Evolutionary conservation across 75 land plant genomes (phyloP).

Genomic region (Sequoiadendron giganteum): DNA sequence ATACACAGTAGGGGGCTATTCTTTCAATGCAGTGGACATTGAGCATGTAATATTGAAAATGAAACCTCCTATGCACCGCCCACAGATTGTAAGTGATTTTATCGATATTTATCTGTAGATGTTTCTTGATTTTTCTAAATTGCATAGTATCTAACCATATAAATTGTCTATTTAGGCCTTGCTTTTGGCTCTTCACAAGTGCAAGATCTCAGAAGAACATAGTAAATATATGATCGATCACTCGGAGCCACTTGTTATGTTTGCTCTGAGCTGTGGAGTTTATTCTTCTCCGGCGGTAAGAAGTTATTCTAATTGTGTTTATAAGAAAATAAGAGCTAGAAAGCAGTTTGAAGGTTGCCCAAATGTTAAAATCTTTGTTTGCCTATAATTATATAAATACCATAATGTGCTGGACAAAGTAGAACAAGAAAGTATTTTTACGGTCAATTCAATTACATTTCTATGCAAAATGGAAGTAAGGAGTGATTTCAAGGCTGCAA

Average conservation of each 20-base stretch:
- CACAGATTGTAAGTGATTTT: slow-evolving; percentile 67
- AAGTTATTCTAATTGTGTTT: neutral
- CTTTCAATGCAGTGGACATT: slow-evolving; percentile 80
- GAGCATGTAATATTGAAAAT: slow-evolving; percentile 71
- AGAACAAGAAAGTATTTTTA: neutral
- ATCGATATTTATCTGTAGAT: neutral
- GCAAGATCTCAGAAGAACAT: slow-evolving; percentile 75
- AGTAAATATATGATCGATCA: slow-evolving; percentile 52
- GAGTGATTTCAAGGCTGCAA: neutral
- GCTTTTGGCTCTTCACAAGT: slow-evolving; percentile 73
- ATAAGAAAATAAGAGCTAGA: neutral
- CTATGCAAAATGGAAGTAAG: neutral
- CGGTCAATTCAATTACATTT: neutral
- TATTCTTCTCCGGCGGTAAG: slow-evolving; percentile 87
- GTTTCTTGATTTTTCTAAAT: neutral
- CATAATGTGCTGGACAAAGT: neutral
- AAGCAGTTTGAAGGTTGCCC: neutral
- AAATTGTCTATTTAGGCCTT: slow-evolving; percentile 45
- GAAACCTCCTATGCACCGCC: slow-evolving; percentile 76
- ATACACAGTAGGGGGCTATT: slow-evolving; percentile 89
- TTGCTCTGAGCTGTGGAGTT: slow-evolving; percentile 85
- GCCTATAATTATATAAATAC: neutral
- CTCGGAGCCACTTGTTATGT: slow-evolving; percentile 62
- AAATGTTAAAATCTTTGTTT: neutral
- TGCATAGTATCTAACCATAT: neutral